Conservation (phyloP, 495 filamentous ascomycete species). For the Poronia punctata region DNA sequence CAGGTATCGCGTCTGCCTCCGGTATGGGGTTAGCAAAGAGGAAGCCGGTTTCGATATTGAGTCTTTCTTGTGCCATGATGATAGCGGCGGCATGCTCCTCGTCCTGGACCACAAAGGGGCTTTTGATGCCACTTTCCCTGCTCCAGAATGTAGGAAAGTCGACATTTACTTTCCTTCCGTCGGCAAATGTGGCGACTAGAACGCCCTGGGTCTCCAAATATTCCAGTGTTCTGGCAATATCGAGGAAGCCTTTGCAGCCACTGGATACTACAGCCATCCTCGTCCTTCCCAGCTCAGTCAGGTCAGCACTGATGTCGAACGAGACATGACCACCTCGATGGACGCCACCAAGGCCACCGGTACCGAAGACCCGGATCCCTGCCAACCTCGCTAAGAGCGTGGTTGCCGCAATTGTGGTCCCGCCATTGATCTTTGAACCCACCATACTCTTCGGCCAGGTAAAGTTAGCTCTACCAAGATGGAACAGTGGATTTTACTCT, state of each 20-base stretch:
- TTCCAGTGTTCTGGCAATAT: slow-evolving; percentile 85
- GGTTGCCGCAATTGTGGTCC: slow-evolving; percentile 88
- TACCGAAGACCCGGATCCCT: slow-evolving; percentile 90
- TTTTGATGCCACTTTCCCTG: slow-evolving; percentile 72
- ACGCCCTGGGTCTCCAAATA: slow-evolving; percentile 93
- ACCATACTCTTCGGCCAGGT: slow-evolving; percentile 58
- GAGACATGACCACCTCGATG: slow-evolving; percentile 79
- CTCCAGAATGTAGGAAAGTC: slow-evolving; percentile 90
- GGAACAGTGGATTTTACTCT: slow-evolving; percentile 7
- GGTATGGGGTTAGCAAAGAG: slow-evolving; percentile 88
- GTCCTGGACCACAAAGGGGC: slow-evolving; percentile 64
- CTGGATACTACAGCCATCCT: slow-evolving; percentile 81
- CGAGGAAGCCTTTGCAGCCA: slow-evolving; percentile 92
- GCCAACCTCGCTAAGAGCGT: slow-evolving; percentile 84
- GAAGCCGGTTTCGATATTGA: slow-evolving; percentile 66
- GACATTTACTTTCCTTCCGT: slow-evolving; percentile 56
- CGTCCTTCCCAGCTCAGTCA: slow-evolving; percentile 91
- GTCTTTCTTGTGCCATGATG: slow-evolving; percentile 49
- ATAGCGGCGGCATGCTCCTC: slow-evolving; percentile 81
- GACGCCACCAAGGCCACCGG: slow-evolving; percentile 80
- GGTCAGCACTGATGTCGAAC: slow-evolving; percentile 90
- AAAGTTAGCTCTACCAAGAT: too few relatives aligned
- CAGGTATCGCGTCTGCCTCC: slow-evolving; percentile 58
- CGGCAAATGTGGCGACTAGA: slow-evolving; percentile 79
- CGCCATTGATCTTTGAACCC: slow-evolving; percentile 67